Evolutionary conservation across 768 basidiomycete species (phyloP).

Genomic region (Hericium erinaceus): DNA sequence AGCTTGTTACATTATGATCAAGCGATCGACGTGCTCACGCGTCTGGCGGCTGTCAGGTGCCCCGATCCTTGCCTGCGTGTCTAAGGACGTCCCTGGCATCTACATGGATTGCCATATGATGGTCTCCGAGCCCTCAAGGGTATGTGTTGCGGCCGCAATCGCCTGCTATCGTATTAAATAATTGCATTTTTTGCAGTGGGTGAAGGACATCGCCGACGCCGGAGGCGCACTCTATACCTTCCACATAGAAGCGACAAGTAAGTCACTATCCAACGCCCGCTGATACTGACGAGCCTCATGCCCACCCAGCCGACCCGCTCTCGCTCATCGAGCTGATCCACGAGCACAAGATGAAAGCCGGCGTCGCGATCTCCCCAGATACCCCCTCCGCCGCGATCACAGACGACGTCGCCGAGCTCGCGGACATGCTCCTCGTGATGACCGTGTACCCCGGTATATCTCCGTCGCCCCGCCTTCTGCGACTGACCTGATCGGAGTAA

Average conservation of each 20-base stretch:
- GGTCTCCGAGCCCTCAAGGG: conserved; percentile 90
- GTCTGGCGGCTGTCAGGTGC: conserved; percentile 42
- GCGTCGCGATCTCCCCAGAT: conserved; percentile 93
- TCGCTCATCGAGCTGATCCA: conserved; percentile 77
- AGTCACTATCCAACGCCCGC: conserved; percentile 19
- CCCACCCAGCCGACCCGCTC: conserved; percentile 50
- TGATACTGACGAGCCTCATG: not conserved
- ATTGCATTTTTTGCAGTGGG: conserved; percentile 60
- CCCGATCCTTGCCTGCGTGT: conserved; percentile 78
- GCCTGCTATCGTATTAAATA: not conserved
- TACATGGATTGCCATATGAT: conserved; percentile 99
- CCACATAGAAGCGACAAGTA: conserved; percentile 90
- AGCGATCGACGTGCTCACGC: conserved; percentile 1
- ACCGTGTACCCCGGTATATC: conserved; percentile 82
- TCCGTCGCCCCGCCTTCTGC: not conserved
- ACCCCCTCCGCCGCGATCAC: conserved; percentile 86
- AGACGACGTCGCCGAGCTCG: conserved; percentile 70
- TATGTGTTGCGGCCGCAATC: conserved; percentile 19
- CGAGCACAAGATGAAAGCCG: conserved; percentile 81
- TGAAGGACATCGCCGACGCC: conserved; percentile 89
- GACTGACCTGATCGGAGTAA: not conserved
- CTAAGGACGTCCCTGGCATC: conserved; percentile 83
- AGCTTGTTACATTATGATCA: conserved; percentile 4
- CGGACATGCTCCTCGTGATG: conserved; percentile 97
- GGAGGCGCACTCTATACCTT: conserved; percentile 95